Evolutionary conservation across 2,329 filamentous ascomycete genomes (phyloP).

Genomic region (Dryadomyces sulphureus): DNA sequence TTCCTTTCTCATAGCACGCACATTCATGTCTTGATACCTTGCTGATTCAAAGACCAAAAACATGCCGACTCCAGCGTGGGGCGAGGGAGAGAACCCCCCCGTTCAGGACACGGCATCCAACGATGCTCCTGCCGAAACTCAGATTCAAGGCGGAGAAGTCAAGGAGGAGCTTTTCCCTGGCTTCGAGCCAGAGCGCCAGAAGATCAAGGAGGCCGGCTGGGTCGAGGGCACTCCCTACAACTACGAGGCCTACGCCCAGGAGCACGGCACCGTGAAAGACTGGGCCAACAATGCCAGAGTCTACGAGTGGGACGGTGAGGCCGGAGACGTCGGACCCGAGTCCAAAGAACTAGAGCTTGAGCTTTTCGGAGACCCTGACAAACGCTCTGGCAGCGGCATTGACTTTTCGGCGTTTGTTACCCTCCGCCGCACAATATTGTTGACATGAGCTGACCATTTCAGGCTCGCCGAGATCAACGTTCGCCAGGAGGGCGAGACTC

Average conservation of each 20-base stretch:
- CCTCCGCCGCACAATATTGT: background rate
- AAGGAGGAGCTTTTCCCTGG: conserved; percentile 9
- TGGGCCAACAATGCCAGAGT: conserved; percentile 44
- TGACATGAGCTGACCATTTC: conserved; percentile 9
- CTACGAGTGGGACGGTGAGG: conserved; percentile 78
- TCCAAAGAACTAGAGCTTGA: conserved; percentile 55
- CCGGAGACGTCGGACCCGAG: conserved; percentile 68
- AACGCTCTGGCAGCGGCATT: conserved; percentile 35
- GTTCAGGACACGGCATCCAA: background rate
- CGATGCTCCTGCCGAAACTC: too few relatives aligned
- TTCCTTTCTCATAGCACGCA: background rate
- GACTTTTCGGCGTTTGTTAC: conserved; percentile 36
- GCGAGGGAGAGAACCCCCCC: background rate
- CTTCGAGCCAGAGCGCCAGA: conserved; percentile 12
- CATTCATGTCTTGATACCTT: background rate
- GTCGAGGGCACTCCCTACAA: conserved; percentile 28
- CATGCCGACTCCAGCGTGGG: conserved; percentile 2
- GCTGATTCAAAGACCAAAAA: background rate
- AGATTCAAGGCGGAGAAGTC: conserved; percentile 1
- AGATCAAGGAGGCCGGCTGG: conserved; percentile 26
- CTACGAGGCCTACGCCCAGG: conserved; percentile 24
- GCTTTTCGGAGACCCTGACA: conserved; percentile 51
- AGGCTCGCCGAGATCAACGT: conserved; percentile 43
- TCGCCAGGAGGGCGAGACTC: conserved; percentile 38
- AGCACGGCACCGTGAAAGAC: conserved; percentile 10